Evolutionary conservation across 164 flowering plant genomes (phyloP), one percentile per base, ranked within the genome.

Genomic region (Chimonanthus praecox): DNA sequence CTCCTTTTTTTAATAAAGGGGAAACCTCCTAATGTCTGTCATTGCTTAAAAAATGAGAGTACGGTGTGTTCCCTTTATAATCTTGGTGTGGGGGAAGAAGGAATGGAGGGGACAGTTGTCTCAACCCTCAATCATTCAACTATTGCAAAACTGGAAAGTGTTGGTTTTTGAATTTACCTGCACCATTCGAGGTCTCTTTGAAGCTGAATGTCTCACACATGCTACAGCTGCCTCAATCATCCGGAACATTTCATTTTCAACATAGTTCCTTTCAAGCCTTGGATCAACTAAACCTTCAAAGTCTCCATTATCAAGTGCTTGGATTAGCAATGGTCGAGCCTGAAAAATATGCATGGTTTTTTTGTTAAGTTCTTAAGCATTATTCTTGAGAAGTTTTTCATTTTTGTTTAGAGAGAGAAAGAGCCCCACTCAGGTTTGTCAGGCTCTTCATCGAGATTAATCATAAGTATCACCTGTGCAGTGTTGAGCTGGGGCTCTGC

Each of bases 301-400:
- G 47, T 87, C 84, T 64, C 80, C 76, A 58, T 48, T 78, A 2
- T 88, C 93, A 50, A 94, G 83, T 44, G 93, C 92, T 64, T 85
- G 80, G 72, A 74, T 80, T 66, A 94, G 87, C 82, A 90, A 85
- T 74, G 96, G 98, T 11, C 97, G 94, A 77, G 97, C 98, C 98
- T 91, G 85, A 70, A 60, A 75, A 48, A 45, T 16, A 66, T 11
- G 46, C 46, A 13, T 33, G 33, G 33, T 33, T 33, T 0, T 33
- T 33, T 33, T 33, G 33, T 33, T 33, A 33, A 33, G 33, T 20
- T 20, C 21, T 20, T 20, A 20, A 33, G 2, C 33, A 1, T 33
- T 33, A 33, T 33, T 33, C 33, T 33, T 33, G 33, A 33, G 33
- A 33, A 33, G 2, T 33, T 33, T 33, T 1, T 33, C 33, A 33